These are phyloP conservation scores for Rutstroemia sydowiana DNA, from an alignment of 2,329 filamentous ascomycete species.

Conservation along the genomic window DNA sequence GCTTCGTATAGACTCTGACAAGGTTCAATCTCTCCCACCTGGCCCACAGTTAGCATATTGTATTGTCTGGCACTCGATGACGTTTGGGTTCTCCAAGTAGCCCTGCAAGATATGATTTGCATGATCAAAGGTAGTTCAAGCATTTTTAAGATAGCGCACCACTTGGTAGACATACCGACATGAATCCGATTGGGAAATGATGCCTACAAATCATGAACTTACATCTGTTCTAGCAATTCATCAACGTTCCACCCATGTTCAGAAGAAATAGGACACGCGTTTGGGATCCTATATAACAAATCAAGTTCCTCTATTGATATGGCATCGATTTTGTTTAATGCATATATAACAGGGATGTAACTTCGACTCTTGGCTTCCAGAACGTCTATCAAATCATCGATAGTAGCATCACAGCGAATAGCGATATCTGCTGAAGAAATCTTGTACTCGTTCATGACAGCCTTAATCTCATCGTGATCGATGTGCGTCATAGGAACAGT, in stretches of 20 bases:
- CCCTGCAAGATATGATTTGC: not conserved
- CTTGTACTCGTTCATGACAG: slow-evolving; percentile 93
- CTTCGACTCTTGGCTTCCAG: slow-evolving; percentile 89
- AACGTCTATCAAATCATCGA: slow-evolving; percentile 94
- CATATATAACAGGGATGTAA: slow-evolving; percentile 99
- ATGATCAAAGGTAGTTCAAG: not conserved
- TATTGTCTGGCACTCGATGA: not conserved
- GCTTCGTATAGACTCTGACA: slow-evolving; percentile 93
- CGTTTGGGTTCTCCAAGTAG: not conserved
- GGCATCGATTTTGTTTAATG: slow-evolving; percentile 97
- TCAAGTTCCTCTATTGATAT: slow-evolving; percentile 98
- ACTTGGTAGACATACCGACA: not conserved
- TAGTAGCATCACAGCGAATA: slow-evolving; percentile 93
- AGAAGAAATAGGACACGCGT: slow-evolving; percentile 93
- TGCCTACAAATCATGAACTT: slow-evolving; percentile 24
- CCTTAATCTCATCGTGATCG: slow-evolving; percentile 92
- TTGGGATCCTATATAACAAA: slow-evolving; percentile 90
- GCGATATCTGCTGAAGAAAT: slow-evolving; percentile 96
- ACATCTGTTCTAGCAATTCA: slow-evolving; percentile 92
- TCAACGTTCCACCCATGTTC: slow-evolving; percentile 98
- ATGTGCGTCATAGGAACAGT: slow-evolving; percentile 90
- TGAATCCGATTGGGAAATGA: not conserved
- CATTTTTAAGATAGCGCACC: not conserved
- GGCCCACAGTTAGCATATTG: slow-evolving; percentile 17
- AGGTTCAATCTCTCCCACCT: slow-evolving; percentile 91